Evolutionary conservation across 1,139 yeast species (phyloP), one percentile per base, ranked within the genome.

Genomic region (Yamadazyma taylorii): DNA sequence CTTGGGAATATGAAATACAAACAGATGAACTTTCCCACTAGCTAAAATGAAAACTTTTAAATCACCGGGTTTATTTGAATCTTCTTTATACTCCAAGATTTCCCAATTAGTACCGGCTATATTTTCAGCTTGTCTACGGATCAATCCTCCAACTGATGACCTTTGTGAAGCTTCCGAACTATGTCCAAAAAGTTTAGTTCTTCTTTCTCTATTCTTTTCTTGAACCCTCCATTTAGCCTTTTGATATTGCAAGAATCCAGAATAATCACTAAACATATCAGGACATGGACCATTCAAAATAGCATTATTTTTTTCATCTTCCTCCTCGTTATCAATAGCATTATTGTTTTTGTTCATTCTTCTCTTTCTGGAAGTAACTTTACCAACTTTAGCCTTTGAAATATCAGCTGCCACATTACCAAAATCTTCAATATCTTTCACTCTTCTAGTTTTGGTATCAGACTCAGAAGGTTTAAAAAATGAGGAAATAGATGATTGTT

Each of bases 171-270:
- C 56, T 22, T 71, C 75, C 11, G 75, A 61, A 24, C 70, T 66
- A 19, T 73, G 69, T 19, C 99, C 99, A 67, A 92, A 90, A 24
- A 94, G 61, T 46, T 79, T 83, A 36, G 74, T 74, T 53, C 97
- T 75, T 51, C 95, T 76, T 41, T 74, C 78, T 47, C 90, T 73
- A 39, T 84, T 84, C 40, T 76, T 77, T 21, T 77, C 75, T 56
- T 89, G 96, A 6, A 78, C 64, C 38, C 68, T 77, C 99, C 99
- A 94, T 54, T 86, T 86, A 11, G 81, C 76, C 56, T 90, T 89
- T 60, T 87, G 95, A 52, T 85, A 85, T 27, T 66, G 63, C 45
- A 94, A 71, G 75, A 90, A 94, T 0, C 77, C 87, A 5, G 61
- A 73, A 59, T 94, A 92, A 55, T 89, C 94, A 7, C 72, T 82